Percentiles rank a stretch among this genome's conserved stretches.
Conservation (phyloP, 495 filamentous ascomycete genomes). For the Jackrogersella multiformis region DNA sequence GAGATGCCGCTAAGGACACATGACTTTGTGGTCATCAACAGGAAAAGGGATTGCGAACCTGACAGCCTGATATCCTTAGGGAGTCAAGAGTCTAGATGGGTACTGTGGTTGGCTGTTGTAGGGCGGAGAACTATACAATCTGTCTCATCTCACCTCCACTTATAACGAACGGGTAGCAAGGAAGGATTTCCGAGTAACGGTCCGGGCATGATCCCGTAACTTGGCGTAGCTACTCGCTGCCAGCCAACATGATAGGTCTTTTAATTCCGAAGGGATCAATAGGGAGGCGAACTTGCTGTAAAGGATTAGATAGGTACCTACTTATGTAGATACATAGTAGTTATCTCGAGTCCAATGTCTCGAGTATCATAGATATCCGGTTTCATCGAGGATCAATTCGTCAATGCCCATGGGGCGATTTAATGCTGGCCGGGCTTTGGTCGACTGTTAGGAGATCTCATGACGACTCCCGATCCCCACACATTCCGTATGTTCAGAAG, state of each 20-base stretch:
- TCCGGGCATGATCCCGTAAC: constrained; percentile 8
- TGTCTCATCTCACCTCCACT: constrained; percentile 28
- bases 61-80: background rate
- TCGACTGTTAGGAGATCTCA: background rate
- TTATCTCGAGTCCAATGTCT: background rate
- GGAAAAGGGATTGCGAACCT: background rate
- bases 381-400: constrained; percentile 30
- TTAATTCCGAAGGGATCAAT: background rate
- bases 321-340: background rate
- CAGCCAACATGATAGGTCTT: background rate
- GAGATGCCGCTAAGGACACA: background rate
- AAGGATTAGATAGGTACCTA: background rate
- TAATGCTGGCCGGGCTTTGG: background rate
- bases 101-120: background rate
- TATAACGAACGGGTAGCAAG: constrained; percentile 26
- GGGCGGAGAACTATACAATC: background rate
- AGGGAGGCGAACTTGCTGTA: background rate
- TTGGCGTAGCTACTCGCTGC: constrained; percentile 4
- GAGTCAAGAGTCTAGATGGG: background rate
- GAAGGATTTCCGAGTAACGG: constrained; percentile 32
- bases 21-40: background rate
- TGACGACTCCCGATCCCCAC: constrained; percentile 19
- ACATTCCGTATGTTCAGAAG: background rate
- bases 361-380: background rate
- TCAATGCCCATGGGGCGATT: constrained; percentile 23